Conservation (phyloP, 179 eudicot species). For the Silene noctiflora region DNA sequence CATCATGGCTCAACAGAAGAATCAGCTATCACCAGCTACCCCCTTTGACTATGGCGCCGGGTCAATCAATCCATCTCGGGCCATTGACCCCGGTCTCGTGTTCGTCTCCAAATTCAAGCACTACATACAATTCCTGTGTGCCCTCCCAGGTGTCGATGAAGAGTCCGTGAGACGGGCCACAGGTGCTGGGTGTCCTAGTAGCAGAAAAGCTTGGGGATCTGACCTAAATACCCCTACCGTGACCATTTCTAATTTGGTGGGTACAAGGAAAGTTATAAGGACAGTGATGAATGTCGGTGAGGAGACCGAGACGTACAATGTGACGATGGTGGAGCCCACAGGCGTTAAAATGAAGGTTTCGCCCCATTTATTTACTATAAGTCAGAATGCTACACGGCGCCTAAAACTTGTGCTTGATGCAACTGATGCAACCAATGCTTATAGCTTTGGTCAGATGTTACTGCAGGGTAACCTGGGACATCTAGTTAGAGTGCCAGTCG, state of each 20-base stretch:
- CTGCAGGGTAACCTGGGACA: constrained; percentile 49
- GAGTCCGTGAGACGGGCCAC: constrained; percentile 49
- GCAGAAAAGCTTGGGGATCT: constrained; percentile 48
- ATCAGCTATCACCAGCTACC: constrained; percentile 45
- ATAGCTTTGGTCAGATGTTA: constrained; percentile 54
- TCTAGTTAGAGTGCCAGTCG: constrained; percentile 55
- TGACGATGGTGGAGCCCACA: constrained; percentile 38
- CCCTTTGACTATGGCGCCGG: constrained; percentile 75
- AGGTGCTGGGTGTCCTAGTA: constrained; percentile 46
- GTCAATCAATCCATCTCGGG: constrained; percentile 46
- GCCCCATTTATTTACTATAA: constrained; percentile 38
- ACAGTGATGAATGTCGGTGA: constrained; percentile 51
- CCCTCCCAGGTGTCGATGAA: constrained; percentile 59
- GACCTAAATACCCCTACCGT: constrained; percentile 55
- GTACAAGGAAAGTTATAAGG: constrained; percentile 49
- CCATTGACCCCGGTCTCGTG: constrained; percentile 67
- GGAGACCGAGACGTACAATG: constrained; percentile 41
- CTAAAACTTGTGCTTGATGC: constrained; percentile 42
- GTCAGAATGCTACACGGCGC: constrained; percentile 33
- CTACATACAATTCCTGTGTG: constrained; percentile 52
- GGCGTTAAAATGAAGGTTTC: constrained; percentile 48
- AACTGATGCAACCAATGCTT: constrained; percentile 39
- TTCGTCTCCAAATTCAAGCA: constrained; percentile 44
- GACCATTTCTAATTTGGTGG: constrained; percentile 52
- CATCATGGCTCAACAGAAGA: constrained; percentile 49